Base-by-base conservation (phyloP, 1,139 yeast species). In the Candida sp. region DNA sequence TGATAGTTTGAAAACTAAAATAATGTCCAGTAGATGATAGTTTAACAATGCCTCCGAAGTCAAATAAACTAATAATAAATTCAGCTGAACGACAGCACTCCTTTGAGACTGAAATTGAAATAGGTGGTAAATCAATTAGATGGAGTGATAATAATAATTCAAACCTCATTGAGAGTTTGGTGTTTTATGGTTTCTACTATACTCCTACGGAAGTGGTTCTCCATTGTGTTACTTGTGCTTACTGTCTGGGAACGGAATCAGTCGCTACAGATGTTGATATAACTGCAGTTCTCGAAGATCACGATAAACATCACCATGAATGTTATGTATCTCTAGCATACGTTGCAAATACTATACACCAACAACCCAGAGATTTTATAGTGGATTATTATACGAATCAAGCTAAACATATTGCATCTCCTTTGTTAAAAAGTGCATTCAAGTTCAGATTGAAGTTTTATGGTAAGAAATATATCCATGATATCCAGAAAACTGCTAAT, bases 121-220 rank as follows among this genome's bases (percentile, higher is more conserved):
- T 39, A 45, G 42, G 49, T 42, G 40, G 49, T 39, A 35, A 43
- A 47, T 19, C 50, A 49, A 29, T 50, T 23, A 33, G 46, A 25
- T 61, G 64, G 59, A 41, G 48, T 30, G 50, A 50, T 4, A 33
- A 41, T 9, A 59, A 59, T 15, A 46, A 46, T 19, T 45, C 48
- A 21, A 54, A 49, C 12, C 41, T 38, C 12, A 36, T 48, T 15
- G 53, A 47, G 21, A 45, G 48, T 5, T 45, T 63, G 21, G 87
- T 89, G 1, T 74, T 72, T 32, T 72, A 79, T 23, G 97, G 97
- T 1, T 87, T 88, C 60, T 82, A 73, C 55, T 87, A 74, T 60
- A 70, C 79, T 11, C 95, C 96, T 2, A 70, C 75, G 0, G 66
- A 64, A 47, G 59, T 63, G 35, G 60, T 68, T 44, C 60, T 58